Evolutionary conservation across 345 rosid species (phyloP), one percentile per base, ranked within the genome.

Genomic region (Eucalyptus decipiens): DNA sequence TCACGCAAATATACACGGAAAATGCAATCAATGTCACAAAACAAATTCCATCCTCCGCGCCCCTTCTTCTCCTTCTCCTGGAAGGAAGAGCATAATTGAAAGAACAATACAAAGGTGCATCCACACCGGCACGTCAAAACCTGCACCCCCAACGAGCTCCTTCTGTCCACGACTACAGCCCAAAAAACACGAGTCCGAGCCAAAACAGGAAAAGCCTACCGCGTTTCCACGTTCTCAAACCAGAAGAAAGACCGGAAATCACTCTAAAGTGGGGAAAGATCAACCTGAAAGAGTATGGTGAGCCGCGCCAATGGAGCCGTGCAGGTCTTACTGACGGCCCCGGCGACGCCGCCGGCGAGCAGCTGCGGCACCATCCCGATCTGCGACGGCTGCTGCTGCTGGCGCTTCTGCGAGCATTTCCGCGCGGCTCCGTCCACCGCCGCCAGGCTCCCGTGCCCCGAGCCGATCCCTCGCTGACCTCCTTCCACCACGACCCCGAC

Each of bases 241-340:
- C 47, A 42, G 83, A 76, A 37, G 83, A 40, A 76, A 11, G 47
- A 76, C 83, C 15, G 30, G 83, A 37, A 21, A 76, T 76, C 42
- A 40, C 28, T 23, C 47, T 21, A 88, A 49, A 37, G 45, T 1
- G 8, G 89, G 8, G 54, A 28, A 88, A 58, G 72, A 52, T 51
- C 72, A 32, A 97, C 99, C 98, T 98, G 99, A 88, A 97, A 98
- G 88, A 98, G 98, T 88, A 98, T 98, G 90, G 99, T 96, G 89
- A 98, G 97, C 26, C 99, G 97, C 89, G 99, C 97, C 24, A 96
- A 95, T 86, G 99, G 99, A 16, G 99, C 99, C 15, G 99, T 98
- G 89, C 99, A 98, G 72, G 99, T 98, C 92, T 98, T 98, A 92
- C 98, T 95, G 87, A 98, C 92, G 89, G 99, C 99, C 18, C 99